phyloP scores from a whole-genome alignment of 2,329 filamentous ascomycete species.

The Phialemoniopsis sp. region DNA sequence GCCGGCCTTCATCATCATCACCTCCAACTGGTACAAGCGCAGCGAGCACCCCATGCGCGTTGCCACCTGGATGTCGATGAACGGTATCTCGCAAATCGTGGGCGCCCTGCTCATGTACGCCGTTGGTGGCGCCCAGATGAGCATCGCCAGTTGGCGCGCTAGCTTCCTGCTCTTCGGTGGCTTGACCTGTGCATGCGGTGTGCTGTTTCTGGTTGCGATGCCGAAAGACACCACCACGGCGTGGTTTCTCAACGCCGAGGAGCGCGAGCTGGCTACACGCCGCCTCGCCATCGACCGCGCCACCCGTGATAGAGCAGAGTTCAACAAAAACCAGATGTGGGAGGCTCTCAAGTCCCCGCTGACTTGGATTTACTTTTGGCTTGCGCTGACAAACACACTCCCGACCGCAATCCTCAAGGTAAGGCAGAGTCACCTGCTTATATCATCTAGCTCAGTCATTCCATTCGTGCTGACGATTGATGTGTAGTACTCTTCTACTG shows the following conservation, averaged over 20 bases:
- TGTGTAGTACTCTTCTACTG: conserved; percentile 39
- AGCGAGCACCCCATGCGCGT: conserved; percentile 22
- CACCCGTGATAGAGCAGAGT: conserved; percentile 31
- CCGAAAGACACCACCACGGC: conserved; percentile 38
- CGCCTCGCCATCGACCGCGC: conserved; percentile 25
- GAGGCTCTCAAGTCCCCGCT: conserved; percentile 38
- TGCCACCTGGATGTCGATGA: conserved; percentile 22
- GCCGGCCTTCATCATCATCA: conserved; percentile 25
- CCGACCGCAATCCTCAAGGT: conserved; percentile 38
- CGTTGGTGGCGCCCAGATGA: conserved; percentile 15
- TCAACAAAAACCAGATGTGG: conserved; percentile 34
- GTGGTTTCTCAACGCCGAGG: conserved; percentile 40
- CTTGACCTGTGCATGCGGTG: conserved; percentile 34
- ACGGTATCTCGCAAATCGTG: conserved; percentile 20
- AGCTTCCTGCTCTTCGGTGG: conserved; percentile 47
- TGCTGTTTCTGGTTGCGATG: conserved; percentile 41
- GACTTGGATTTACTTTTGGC: conserved; percentile 38
- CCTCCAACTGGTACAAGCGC: conserved; percentile 21
- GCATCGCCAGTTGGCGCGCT: conserved; percentile 38
- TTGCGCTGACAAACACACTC: conserved; percentile 41
- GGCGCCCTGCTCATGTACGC: conserved; percentile 21
- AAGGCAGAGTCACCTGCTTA: conserved; percentile 2
- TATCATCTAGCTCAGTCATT: too few species aligned
- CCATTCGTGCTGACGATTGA: conserved; percentile 5
- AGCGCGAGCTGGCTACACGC: conserved; percentile 33